These are phyloP conservation scores for Neurospora sp. DNA, from an alignment of 495 filamentous ascomycete genomes.

Conservation along the genomic window DNA sequence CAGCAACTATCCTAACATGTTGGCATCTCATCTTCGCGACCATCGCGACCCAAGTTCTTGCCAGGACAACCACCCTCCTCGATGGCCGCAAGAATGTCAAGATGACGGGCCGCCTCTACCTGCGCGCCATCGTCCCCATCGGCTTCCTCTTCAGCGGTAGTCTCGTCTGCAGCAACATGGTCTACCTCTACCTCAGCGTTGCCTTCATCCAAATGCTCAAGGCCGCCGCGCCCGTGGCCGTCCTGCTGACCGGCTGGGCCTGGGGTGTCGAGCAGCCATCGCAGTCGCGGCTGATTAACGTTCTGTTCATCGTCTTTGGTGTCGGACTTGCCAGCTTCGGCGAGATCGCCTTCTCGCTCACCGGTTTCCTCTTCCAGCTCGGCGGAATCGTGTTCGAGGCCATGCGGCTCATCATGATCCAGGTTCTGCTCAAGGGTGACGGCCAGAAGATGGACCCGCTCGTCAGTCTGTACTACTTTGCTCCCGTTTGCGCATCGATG, in stretches of 20 bases:
- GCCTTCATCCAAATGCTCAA: conserved; percentile 81
- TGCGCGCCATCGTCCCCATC: conserved; percentile 65
- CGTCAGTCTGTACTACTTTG: conserved; percentile 77
- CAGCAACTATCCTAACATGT: conserved; percentile 53
- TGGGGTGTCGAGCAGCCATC: conserved; percentile 53
- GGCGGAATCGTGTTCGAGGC: conserved; percentile 66
- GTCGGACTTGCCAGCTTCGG: conserved; percentile 64
- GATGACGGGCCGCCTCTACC: conserved; percentile 58
- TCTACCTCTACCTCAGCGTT: conserved; percentile 66
- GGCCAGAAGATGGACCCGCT: conserved; percentile 73
- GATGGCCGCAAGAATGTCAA: conserved; percentile 56
- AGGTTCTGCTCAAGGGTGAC: conserved; percentile 56
- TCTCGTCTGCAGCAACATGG: conserved; percentile 62
- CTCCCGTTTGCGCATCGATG: conserved; percentile 66
- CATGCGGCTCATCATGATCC: conserved; percentile 66
- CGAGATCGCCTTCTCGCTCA: conserved; percentile 61
- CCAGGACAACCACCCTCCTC: conserved; percentile 55
- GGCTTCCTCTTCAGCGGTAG: conserved; percentile 61
- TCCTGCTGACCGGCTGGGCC: conserved; percentile 54
- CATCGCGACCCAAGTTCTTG: conserved; percentile 59
- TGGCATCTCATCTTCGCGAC: conserved; percentile 72
- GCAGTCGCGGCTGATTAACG: conserved; percentile 50
- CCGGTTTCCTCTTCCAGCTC: conserved; percentile 60
- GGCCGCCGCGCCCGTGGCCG: conserved; percentile 58
- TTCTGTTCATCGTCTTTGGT: conserved; percentile 63